Percentiles rank a stretch among this genome's conserved stretches.
These are phyloP conservation scores for Pestalotiopsis sp. DNA, from an alignment of 2,329 filamentous ascomycete genomes.

Conservation along the genomic window DNA sequence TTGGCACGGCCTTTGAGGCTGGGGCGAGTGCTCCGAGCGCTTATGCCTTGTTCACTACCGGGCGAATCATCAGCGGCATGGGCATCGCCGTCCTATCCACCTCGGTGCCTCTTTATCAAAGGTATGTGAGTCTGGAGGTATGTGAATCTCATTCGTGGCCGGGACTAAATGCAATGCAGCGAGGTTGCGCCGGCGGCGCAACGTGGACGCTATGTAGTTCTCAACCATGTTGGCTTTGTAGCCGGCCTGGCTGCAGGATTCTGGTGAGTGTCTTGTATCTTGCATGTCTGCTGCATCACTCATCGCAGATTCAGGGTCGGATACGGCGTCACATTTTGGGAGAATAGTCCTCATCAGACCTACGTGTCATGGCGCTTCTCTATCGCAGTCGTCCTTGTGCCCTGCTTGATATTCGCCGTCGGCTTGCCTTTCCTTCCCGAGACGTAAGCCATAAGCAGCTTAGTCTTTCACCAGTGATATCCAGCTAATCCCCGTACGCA, in stretches of 20 bases:
- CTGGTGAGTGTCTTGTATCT: constrained; percentile 43
- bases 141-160: background rate
- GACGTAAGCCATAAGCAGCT: constrained; percentile 44
- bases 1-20: constrained; percentile 54
- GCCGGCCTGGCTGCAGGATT: constrained; percentile 56
- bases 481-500: constrained; percentile 21
- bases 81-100: constrained; percentile 60
- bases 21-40: constrained; percentile 43
- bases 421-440: constrained; percentile 58
- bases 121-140: constrained; percentile 32
- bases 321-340: constrained; percentile 59
- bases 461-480: background rate
- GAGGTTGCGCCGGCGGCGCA: constrained; percentile 57
- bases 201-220: constrained; percentile 58
- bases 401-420: constrained; percentile 49
- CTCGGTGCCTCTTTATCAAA: constrained; percentile 60
- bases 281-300: background rate
- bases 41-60: constrained; percentile 51
- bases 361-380: constrained; percentile 56
- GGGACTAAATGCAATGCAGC: constrained; percentile 33
- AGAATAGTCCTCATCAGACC: constrained; percentile 40
- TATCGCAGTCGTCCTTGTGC: constrained; percentile 54
- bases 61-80: constrained; percentile 54
- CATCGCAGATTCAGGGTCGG: constrained; percentile 47
- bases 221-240: constrained; percentile 63